Conservation (phyloP, 495 filamentous ascomycete species). For the Barbatosphaeria neglecta region DNA sequence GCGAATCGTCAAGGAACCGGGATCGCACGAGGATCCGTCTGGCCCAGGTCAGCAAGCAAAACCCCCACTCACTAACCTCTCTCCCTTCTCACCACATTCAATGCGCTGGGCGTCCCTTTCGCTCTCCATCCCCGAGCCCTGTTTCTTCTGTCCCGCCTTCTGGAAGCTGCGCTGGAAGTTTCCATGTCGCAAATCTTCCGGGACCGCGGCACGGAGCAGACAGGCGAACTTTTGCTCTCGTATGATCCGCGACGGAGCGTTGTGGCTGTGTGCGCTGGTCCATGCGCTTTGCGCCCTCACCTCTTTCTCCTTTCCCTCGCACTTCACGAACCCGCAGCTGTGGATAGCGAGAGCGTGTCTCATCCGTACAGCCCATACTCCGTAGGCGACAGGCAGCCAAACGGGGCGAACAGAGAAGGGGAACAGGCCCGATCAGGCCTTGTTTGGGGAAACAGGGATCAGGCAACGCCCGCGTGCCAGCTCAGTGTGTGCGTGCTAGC, state of each 20-base stretch:
- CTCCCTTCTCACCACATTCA: constrained; percentile 1
- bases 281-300: no score
- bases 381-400: no score
- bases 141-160: neutral
- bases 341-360: neutral
- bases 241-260: neutral
- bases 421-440: no score
- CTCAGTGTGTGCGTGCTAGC: no score
- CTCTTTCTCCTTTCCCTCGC: neutral
- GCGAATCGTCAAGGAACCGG: constrained; percentile 1
- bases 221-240: neutral
- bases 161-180: neutral
- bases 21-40: constrained; percentile 1
- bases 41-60: neutral
- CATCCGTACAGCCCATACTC: no score
- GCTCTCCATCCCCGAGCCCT: neutral
- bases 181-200: neutral
- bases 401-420: no score
- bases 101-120: neutral
- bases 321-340: no score
- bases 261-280: neutral
- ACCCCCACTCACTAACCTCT: neutral
- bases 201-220: neutral
- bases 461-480: no score
- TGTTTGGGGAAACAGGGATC: no score